These are phyloP conservation scores for Exophiala xenobiotica DNA, from an alignment of 2,329 filamentous ascomycete species.

Conservation along the genomic window DNA sequence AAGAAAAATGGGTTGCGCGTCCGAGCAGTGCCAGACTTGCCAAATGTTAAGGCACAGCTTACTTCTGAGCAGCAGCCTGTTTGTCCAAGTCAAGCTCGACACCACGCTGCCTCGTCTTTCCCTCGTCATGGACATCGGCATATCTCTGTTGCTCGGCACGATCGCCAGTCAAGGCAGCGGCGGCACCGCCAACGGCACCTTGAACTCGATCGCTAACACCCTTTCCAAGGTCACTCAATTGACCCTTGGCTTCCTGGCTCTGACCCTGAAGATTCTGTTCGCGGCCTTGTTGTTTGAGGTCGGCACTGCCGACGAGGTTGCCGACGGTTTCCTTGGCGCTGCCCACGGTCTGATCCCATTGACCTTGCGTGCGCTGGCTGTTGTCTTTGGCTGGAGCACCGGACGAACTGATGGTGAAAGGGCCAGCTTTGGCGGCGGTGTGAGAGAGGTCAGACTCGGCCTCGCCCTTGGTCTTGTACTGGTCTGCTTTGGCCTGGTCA, in stretches of 20 bases:
- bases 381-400: slow-evolving; percentile 72
- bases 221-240: slow-evolving; percentile 69
- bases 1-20: background rate
- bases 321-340: slow-evolving; percentile 80
- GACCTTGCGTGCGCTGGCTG: slow-evolving; percentile 67
- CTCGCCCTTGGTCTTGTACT: slow-evolving; percentile 64
- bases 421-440: slow-evolving; percentile 70
- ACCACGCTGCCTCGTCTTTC: slow-evolving; percentile 80
- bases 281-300: slow-evolving; percentile 70
- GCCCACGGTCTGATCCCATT: slow-evolving; percentile 85
- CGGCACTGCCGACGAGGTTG: slow-evolving; percentile 70
- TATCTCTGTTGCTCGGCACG: slow-evolving; percentile 62
- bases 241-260: slow-evolving; percentile 77
- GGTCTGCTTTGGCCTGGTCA: slow-evolving; percentile 64
- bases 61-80: slow-evolving; percentile 49
- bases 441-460: slow-evolving; percentile 73
- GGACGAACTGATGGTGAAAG: slow-evolving; percentile 65
- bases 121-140: slow-evolving; percentile 65
- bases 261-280: slow-evolving; percentile 79
- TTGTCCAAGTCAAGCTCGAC: slow-evolving; percentile 79
- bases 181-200: slow-evolving; percentile 69
- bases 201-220: slow-evolving; percentile 67
- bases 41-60: too few relatives aligned
- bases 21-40: too few relatives aligned
- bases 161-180: slow-evolving; percentile 73